These are phyloP conservation scores for Pseudozyma sp. DNA, from an alignment of 1,284 basidiomycete genomes.

Conservation along the genomic window DNA sequence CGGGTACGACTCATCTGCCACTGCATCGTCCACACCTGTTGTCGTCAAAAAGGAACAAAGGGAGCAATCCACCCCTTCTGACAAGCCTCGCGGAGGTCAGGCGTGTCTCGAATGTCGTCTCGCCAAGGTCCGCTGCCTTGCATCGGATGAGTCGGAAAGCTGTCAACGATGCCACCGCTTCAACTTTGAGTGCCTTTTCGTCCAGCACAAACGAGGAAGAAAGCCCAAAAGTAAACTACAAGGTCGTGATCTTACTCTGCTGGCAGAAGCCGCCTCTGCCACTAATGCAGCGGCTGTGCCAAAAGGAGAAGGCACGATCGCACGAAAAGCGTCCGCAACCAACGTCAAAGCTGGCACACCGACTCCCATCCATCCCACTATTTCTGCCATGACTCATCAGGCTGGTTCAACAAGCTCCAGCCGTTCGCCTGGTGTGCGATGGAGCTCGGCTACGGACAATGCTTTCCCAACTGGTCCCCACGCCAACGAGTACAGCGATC, in stretches of 20 bases:
- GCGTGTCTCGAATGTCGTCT: conserved; percentile 52
- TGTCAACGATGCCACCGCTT: conserved; percentile 49
- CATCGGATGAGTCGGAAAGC: conserved; percentile 38
- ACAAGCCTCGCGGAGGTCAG: conserved; percentile 51
- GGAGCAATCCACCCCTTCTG: conserved; percentile 18
- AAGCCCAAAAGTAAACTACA: conserved; percentile 55
- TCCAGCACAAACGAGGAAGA: conserved; percentile 48
- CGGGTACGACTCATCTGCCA: conserved; percentile 6
- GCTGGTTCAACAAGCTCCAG: conserved; percentile 8
- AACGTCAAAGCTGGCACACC: conserved; percentile 4
- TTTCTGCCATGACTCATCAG: conserved; percentile 4
- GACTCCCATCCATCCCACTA: conserved; percentile 2
- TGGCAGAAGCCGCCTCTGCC: conserved; percentile 48
- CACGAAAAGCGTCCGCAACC: conserved; percentile 28
- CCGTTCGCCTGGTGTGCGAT: conserved; percentile 42
- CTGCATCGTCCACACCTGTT: conserved; percentile 9
- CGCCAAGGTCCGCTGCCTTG: conserved; percentile 45
- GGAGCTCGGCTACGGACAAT: conserved; percentile 41
- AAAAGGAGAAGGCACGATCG: conserved; percentile 13
- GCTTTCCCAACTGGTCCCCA: conserved; percentile 22
- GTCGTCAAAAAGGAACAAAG: conserved; percentile 18
- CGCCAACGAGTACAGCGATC: conserved; percentile 4
- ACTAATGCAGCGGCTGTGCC: conserved; percentile 31
- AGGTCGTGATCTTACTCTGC: conserved; percentile 44
- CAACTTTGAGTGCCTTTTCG: conserved; percentile 51